A percentile compares a stretch with the other conserved stretches of the same genome.
These are phyloP conservation scores for Liriodendron chinense DNA, from an alignment of 164 flowering plant species.

Conservation along the genomic window DNA sequence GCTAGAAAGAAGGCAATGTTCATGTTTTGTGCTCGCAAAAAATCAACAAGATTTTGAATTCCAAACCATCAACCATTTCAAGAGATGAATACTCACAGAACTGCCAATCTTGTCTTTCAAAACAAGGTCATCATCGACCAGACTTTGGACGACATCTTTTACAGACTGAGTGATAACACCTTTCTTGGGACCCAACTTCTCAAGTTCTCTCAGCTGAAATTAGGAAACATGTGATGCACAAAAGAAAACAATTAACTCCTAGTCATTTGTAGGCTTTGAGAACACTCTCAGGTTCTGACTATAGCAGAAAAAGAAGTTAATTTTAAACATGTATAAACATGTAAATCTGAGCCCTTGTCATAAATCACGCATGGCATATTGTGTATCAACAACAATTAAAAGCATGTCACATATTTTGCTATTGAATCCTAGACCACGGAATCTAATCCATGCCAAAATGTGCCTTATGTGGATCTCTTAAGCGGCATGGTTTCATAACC, in stretches of 20 bases:
- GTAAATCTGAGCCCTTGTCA: not conserved
- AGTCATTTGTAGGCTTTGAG: not conserved
- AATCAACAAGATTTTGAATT: not conserved
- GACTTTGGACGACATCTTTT: constrained; percentile 93
- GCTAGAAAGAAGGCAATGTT: no score
- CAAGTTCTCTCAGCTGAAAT: constrained; percentile 93
- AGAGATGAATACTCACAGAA: constrained; percentile 56
- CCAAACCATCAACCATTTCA: not conserved
- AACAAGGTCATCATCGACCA: constrained; percentile 97
- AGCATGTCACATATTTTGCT: not conserved
- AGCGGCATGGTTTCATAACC: not conserved
- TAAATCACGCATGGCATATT: no score
- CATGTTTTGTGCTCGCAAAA: not conserved
- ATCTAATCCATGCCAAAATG: not conserved
- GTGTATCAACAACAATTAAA: no score
- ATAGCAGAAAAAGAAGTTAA: not conserved
- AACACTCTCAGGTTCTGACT: not conserved
- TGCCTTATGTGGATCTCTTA: not conserved
- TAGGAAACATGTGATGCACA: not conserved
- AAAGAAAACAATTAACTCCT: not conserved
- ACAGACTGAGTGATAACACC: constrained; percentile 95
- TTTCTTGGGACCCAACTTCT: constrained; percentile 89
- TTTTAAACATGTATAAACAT: no score
- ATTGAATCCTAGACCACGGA: not conserved
- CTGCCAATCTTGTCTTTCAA: constrained; percentile 94